Conservation (phyloP, 257 asterid genomes). For the Solanum okadae region DNA sequence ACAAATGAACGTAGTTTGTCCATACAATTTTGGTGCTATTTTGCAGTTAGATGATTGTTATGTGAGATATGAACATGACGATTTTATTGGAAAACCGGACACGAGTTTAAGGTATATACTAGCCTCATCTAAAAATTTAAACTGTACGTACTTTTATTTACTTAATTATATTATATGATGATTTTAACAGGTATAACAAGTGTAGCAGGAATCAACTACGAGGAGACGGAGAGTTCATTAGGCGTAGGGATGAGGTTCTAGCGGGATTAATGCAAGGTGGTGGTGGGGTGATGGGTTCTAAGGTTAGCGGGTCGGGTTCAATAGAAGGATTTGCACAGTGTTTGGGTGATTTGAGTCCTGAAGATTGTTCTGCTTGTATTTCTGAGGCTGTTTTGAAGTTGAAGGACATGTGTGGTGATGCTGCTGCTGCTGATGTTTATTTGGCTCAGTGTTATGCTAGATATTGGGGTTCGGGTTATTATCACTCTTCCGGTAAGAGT, state of each 20-base stretch:
- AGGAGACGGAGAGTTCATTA: constrained; percentile 36
- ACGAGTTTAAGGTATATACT: constrained; percentile 15
- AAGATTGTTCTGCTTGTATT: constrained; percentile 30
- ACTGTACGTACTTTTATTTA: not conserved
- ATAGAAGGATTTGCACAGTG: constrained; percentile 33
- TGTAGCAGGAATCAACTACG: constrained; percentile 31
- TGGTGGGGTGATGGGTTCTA: constrained; percentile 29
- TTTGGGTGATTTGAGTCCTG: constrained; percentile 20
- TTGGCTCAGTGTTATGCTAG: constrained; percentile 36
- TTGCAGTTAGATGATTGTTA: constrained; percentile 59
- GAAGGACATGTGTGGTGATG: constrained; percentile 27
- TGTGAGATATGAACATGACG: constrained; percentile 40
- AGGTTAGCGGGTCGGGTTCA: constrained; percentile 32
- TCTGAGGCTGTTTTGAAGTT: constrained; percentile 22
- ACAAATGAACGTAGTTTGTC: constrained; percentile 43
- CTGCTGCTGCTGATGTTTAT: constrained; percentile 33
- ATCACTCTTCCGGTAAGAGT: constrained; percentile 15
- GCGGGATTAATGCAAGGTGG: constrained; percentile 18
- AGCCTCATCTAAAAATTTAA: not conserved
- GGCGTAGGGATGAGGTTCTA: constrained; percentile 53
- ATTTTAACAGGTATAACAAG: constrained; percentile 14
- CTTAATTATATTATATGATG: not conserved
- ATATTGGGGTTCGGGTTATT: constrained; percentile 37
- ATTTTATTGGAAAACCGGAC: constrained; percentile 51
- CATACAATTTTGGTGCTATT: constrained; percentile 43